Percentiles rank a stretch among this genome's conserved stretches.
These are phyloP conservation scores for Morella rubra DNA, from an alignment of 306 rosid genomes.

Conservation along the genomic window DNA sequence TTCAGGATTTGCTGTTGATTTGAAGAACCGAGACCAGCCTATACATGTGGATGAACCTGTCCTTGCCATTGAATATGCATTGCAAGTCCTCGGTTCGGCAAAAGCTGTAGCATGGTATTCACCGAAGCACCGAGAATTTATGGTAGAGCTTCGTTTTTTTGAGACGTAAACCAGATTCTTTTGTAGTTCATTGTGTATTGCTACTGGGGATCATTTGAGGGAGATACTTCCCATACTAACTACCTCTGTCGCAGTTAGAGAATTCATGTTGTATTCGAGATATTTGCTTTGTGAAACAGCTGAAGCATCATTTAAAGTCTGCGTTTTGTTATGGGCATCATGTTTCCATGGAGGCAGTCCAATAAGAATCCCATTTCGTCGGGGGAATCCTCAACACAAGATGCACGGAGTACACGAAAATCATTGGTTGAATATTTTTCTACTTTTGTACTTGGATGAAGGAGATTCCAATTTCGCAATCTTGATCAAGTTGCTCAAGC, in stretches of 20 bases:
- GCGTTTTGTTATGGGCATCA: not conserved
- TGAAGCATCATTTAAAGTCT: not conserved
- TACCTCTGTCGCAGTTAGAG: not conserved
- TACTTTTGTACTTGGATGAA: too few relatives aligned
- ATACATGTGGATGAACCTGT: conserved; percentile 55
- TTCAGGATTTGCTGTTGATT: conserved; percentile 63
- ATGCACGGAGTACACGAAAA: too few relatives aligned
- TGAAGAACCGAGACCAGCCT: conserved; percentile 41
- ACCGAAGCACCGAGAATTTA: conserved; percentile 74
- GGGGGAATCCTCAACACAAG: too few relatives aligned
- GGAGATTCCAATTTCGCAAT: not conserved
- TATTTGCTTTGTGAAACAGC: not conserved
- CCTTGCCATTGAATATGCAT: conserved; percentile 79
- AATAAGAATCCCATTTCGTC: too few relatives aligned
- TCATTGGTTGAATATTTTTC: too few relatives aligned
- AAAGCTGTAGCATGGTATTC: conserved; percentile 97
- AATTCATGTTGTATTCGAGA: not conserved
- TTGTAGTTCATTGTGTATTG: conserved; percentile 17
- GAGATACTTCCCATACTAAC: not conserved
- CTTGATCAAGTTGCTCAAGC: not conserved
- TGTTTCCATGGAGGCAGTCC: not conserved
- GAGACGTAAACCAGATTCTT: conserved; percentile 48
- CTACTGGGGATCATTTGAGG: conserved; percentile 13
- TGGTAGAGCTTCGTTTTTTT: conserved; percentile 89
- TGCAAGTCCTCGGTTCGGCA: conserved; percentile 87